These are phyloP conservation scores for Sordaria brevicollis DNA, from an alignment of 495 filamentous ascomycete genomes.

Conservation along the genomic window DNA sequence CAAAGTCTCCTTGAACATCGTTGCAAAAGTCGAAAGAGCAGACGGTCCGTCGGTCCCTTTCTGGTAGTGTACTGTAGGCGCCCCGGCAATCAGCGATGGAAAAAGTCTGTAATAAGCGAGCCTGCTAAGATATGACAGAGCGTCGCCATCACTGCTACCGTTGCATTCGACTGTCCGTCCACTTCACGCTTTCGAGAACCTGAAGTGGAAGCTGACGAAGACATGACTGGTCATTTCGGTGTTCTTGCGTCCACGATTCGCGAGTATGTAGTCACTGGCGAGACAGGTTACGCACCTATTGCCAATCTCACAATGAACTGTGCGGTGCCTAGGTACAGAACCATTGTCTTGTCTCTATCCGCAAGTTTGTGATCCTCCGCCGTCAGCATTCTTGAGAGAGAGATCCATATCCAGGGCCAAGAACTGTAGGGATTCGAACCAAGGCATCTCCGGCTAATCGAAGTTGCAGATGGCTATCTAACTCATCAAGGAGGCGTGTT, in stretches of 20 bases:
- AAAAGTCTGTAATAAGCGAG: background rate
- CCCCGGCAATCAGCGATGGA: background rate
- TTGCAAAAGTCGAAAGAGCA: background rate
- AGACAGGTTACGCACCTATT: too few species aligned
- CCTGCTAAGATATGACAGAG: background rate
- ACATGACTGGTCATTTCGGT: background rate
- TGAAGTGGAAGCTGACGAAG: background rate
- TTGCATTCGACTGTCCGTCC: background rate
- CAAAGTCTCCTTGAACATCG: background rate
- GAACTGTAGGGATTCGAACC: background rate
- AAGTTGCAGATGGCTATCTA: background rate
- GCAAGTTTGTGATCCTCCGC: background rate
- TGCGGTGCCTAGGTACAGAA: too few species aligned
- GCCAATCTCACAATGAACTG: too few species aligned
- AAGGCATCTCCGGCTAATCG: background rate
- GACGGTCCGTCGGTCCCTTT: background rate
- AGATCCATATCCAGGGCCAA: background rate
- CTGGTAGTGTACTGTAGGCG: background rate
- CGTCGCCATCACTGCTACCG: background rate
- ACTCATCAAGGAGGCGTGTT: background rate
- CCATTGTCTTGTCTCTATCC: background rate
- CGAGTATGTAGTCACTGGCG: too few species aligned
- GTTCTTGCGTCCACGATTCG: background rate
- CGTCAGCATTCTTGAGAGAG: background rate
- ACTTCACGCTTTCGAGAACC: background rate